Base-by-base conservation (phyloP, 2,329 filamentous ascomycete species). In the Colletotrichum godetiae region DNA sequence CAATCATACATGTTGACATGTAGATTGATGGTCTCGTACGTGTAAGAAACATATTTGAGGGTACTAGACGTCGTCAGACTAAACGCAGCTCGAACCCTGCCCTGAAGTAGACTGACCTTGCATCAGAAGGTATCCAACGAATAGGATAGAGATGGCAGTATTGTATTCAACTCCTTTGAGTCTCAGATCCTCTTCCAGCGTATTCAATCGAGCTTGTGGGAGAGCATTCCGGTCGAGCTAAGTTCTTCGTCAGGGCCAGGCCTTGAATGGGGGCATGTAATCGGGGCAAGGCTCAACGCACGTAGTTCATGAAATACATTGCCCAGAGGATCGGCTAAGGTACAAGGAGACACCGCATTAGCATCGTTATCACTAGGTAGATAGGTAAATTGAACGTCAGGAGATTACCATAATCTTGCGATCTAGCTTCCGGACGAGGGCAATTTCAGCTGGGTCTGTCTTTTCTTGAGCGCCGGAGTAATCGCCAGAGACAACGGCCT, bases 11-110 rank as follows among this genome's bases (percentile, higher is more conserved):
- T 1, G 77, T 73, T 11, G 80, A 80, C 79, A 86, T 83, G 75
- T 85, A 86, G 4, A 82, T 80, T 12, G 80, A 82, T 1, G 84
- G 84, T 42, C 78, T 80, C 7, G 85, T 79, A 10, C 84, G 81
- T 2, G 83, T 84, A 70, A 87, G 78, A 56, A 86, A 77, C 84
- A 87, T 85, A 76, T 85, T 86, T 63, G 83, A 81, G 1, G 81
- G 81, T 12, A 83, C 65, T 73, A 15, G 3, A 33, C 24, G 55
- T 11, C 10, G 24, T 19, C 15, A 22, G 19, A 57, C 80, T 42
- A 5, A 8, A 15, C 37, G 37, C 6, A 42, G 6, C 37, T 42
- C 35, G 37, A 5, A 29, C 27, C 27, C 27, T 29, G 27, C 27
- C 27, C 27, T 3, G 27, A 29, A 29, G 4, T 29, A 29, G 27